Base-by-base conservation (phyloP, 345 rosid genomes). In the Dipteronia sinensis region DNA sequence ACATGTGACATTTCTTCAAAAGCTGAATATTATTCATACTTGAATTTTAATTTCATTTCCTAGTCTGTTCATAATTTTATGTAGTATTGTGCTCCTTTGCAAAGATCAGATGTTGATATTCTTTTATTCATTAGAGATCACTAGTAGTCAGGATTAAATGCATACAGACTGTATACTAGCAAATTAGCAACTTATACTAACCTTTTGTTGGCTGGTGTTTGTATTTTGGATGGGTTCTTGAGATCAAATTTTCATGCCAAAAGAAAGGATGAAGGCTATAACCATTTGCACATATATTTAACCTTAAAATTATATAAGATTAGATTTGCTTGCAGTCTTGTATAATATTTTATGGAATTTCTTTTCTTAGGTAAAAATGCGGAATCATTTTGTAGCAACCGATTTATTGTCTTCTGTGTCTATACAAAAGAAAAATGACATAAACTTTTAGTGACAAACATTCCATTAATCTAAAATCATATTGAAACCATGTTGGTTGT, bases 21-120 rank as follows among this genome's bases (percentile, higher is more conserved):
- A 19, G 70, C 61, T 27, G 69, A n/a, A 74, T 74, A 27, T 19
- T 64, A 12, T 49, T 47, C 12, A 17, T 22, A 7, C 58, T 23
- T 67, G 42, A 76, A 65, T 51, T 53, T 34, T 7, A 15, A 51
- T 38, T 74, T n/a, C 40, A 5, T 64, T 31, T 64, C 8, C 61
- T 56, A 62, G 10, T 63, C 19, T 73, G 22, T 73, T 27, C 15
- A 44, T 61, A 42, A 64, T 15, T 75, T 22, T 67, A 55, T 53
- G 19, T 16, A 58, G 46, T 19, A 29, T 17, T 49, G 40, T 75
- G 63, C 31, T 65, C 20, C 70, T 65, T 49, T 29, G 64, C 17
- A 12, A 65, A 49, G 12, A 65, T 65, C 71, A 75, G 12, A 29
- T 31, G 59, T 16, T 16, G 10, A 74, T 63, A 46, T 46, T 74